Base-by-base conservation (phyloP, 225 moss, liverwort and hornwort species). In the Antitrichia curtipendula region DNA sequence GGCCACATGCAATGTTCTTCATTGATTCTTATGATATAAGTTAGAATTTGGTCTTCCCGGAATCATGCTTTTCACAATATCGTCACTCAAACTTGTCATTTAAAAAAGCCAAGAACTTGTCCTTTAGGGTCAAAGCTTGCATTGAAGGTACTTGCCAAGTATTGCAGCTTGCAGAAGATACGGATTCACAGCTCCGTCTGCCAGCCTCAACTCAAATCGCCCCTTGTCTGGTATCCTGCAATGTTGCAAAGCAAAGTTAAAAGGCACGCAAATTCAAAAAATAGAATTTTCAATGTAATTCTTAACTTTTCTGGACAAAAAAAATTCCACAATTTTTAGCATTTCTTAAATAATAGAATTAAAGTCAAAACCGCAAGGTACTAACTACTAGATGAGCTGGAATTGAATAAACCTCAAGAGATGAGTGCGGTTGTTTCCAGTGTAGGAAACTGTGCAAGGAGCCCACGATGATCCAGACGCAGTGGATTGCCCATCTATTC, bases 371-470 rank as follows among this genome's bases (percentile, higher is more conserved):
- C 14, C 9, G 15, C 45, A 31, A 80, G 24, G 49, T 45, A 76
- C 36, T 24, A 21, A 50, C 20, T 22, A 9, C 14, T 16, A 34
- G 69, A 57, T 74, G 83, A 57, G 31, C 83, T 84, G n/a, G 62
- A 69, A 54, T 19, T 52, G 75, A 81, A 83, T 63, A 50, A 40
- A 96, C 96, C 98, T 97, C 83, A 97, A 83, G 84, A 97, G 94
- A 89, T 98, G 98, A 82, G 97, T 98, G 82, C 98, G 92, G 80
- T 98, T 98, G 91, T 98, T 96, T 88, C 98, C 97, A 45, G 97
- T 91, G 91, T 92, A 98, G 25, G 98, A 96, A 69, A 96, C 77
- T 62, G 96, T 92, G 75, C 92, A 90, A 75, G 98, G 98, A 88
- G 98, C 98, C 98, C 98, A 98, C 12, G 97, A 94, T 27, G 97